Evolutionary conservation across 331 rosid genomes (phyloP).

Genomic region (Cydonia oblonga): DNA sequence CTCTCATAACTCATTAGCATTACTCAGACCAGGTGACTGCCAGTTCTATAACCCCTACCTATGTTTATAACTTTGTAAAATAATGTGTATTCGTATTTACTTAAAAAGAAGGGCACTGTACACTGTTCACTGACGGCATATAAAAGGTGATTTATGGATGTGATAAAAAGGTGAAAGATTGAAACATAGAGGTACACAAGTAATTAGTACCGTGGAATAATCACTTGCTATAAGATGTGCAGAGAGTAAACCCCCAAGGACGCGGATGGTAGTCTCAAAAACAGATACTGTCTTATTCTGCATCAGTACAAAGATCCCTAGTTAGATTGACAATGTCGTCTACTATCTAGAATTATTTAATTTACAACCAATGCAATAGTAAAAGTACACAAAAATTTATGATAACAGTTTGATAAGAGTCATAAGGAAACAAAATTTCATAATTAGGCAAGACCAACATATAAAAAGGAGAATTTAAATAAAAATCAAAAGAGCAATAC

Average conservation of each 20-base stretch:
- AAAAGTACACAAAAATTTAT: neutral
- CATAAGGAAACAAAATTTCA: neutral
- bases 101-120: neutral
- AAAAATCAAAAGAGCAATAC: neutral
- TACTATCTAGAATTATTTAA: neutral
- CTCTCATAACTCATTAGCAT: neutral
- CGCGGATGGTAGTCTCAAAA: slow-evolving; percentile 81
- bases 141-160: neutral
- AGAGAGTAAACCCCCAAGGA: slow-evolving; percentile 88
- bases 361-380: neutral
- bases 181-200: neutral
- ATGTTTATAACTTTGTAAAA: neutral
- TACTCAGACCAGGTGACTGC: neutral
- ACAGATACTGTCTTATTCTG: slow-evolving; percentile 94
- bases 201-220: slow-evolving; percentile 62
- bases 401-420: neutral
- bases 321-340: neutral
- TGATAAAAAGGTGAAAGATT: neutral
- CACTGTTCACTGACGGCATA: neutral
- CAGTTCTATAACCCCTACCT: neutral
- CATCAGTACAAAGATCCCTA: slow-evolving; percentile 10
- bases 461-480: neutral
- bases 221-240: slow-evolving; percentile 89
- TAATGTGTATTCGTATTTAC: no score
- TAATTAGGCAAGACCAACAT: neutral